phyloP scores from a whole-genome alignment of 176 grass and related monocot genomes.

The Eleusine coracana region DNA sequence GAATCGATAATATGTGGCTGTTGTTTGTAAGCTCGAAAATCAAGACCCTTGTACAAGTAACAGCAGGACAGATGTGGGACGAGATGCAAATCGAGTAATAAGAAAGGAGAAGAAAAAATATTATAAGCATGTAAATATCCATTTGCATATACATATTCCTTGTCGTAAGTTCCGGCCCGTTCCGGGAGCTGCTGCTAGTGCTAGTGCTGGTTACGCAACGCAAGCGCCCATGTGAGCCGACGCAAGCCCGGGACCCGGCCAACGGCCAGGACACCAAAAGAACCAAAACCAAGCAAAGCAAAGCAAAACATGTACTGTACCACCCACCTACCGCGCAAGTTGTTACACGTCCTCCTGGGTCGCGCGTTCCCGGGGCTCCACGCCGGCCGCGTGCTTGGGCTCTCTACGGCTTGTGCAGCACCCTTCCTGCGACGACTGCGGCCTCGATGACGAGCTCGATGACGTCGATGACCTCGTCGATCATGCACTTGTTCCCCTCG shows the following conservation, averaged over 20 bases:
- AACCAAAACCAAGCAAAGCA: slow-evolving; percentile 21
- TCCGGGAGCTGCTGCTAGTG: not conserved
- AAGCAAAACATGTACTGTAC: slow-evolving; percentile 41
- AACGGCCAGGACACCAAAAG: slow-evolving; percentile 16
- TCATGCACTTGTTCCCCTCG: slow-evolving; percentile 80
- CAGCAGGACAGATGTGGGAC: not conserved
- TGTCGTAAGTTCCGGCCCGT: slow-evolving; percentile 28
- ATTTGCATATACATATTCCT: slow-evolving; percentile 3
- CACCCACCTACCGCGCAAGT: slow-evolving; percentile 31
- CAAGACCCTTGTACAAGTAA: not conserved
- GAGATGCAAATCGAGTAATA: not conserved
- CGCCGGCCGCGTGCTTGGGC: not conserved
- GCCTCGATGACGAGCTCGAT: slow-evolving; percentile 78
- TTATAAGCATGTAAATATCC: not conserved
- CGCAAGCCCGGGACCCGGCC: slow-evolving; percentile 19
- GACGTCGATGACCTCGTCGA: slow-evolving; percentile 85
- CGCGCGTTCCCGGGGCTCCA: not conserved
- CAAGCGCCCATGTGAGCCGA: slow-evolving; percentile 38
- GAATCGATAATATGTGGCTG: too few relatives aligned
- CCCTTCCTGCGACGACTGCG: slow-evolving; percentile 73
- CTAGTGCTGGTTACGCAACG: not conserved
- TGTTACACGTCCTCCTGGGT: not conserved
- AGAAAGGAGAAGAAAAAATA: slow-evolving; percentile 3
- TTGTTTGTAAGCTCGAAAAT: not conserved
- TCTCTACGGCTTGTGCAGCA: slow-evolving; percentile 78